Evolutionary conservation across 2,329 filamentous ascomycete species (phyloP).

Genomic region (Kalaharituber pfeilii): DNA sequence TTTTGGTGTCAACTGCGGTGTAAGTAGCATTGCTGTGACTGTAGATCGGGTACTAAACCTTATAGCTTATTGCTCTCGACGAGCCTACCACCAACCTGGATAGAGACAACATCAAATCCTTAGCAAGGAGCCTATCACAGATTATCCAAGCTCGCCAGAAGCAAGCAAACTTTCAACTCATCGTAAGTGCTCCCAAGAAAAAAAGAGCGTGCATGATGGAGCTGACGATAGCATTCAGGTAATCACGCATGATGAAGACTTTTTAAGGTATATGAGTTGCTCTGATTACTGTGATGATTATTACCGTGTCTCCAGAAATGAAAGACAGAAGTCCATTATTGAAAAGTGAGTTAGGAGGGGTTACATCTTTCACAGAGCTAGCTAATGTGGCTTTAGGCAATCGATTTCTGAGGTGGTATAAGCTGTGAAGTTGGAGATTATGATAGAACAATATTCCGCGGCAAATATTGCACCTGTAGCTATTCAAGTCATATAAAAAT

Average conservation of each 20-base stretch:
- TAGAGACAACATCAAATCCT: conserved; percentile 76
- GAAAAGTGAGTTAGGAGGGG: conserved; percentile 33
- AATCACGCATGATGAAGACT: conserved; percentile 97
- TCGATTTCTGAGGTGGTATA: not conserved
- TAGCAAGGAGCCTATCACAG: conserved; percentile 66
- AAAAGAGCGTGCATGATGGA: no score
- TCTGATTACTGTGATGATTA: conserved; percentile 86
- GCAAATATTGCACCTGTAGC: no score
- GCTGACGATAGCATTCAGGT: conserved; percentile 32
- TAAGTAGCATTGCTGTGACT: no score
- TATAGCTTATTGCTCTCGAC: conserved; percentile 77
- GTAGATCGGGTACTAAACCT: no score
- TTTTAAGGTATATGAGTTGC: conserved; percentile 81
- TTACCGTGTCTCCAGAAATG: conserved; percentile 68
- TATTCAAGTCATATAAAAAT: no score
- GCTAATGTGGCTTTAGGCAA: no score
- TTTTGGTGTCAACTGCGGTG: conserved; percentile 84
- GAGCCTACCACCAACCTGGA: conserved; percentile 97
- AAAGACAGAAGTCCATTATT: conserved; percentile 75
- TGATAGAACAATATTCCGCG: not conserved
- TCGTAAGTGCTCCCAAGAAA: conserved; percentile 34
- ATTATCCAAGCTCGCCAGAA: conserved; percentile 71
- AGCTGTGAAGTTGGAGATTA: not conserved
- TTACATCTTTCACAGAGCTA: no score
- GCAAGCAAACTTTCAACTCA: conserved; percentile 91